phyloP scores from a whole-genome alignment of 2,329 filamentous ascomycete genomes.

The Leptographium flavum region DNA sequence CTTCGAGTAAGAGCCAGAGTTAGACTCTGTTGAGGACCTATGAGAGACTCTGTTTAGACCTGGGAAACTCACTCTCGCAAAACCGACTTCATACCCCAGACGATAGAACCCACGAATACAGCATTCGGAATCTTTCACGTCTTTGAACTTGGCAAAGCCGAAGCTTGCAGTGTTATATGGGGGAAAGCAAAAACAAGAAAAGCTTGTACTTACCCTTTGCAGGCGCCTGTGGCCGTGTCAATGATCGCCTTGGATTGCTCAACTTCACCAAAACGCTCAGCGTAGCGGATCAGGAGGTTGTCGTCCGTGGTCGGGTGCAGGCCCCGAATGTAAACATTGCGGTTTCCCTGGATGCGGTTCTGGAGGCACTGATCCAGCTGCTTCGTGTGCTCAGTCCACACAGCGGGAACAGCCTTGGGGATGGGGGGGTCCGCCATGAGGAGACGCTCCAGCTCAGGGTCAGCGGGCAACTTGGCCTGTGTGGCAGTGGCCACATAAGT shows the following conservation, averaged over 20 bases:
- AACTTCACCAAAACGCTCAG: conserved; percentile 78
- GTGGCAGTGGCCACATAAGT: conserved; percentile 15
- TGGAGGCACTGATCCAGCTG: conserved; percentile 87
- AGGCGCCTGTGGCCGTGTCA: conserved; percentile 80
- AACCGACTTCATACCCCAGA: conserved; percentile 92
- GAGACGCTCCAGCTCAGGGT: conserved; percentile 46
- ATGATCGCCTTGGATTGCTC: conserved; percentile 98
- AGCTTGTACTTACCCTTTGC: conserved; percentile 68
- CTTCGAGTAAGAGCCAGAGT: conserved; percentile 30
- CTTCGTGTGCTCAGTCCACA: conserved; percentile 76
- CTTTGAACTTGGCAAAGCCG: conserved; percentile 91
- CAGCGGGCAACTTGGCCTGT: conserved; percentile 27
- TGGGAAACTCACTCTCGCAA: conserved; percentile 57
- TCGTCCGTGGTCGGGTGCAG: conserved; percentile 92
- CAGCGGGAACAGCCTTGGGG: conserved; percentile 77
- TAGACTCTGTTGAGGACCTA: not conserved
- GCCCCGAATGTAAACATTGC: conserved; percentile 95
- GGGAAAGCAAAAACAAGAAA: not conserved
- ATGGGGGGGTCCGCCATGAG: conserved; percentile 67
- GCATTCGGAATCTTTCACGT: conserved; percentile 77
- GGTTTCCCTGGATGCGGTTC: conserved; percentile 81
- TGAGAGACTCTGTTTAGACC: no score
- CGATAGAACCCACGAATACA: conserved; percentile 94
- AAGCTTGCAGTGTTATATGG: conserved; percentile 44
- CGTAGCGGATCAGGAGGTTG: conserved; percentile 69